Percentiles rank a stretch among this genome's conserved stretches.
These are phyloP conservation scores for Fusarium penzigii DNA, from an alignment of 2,329 filamentous ascomycete genomes.

Conservation along the genomic window DNA sequence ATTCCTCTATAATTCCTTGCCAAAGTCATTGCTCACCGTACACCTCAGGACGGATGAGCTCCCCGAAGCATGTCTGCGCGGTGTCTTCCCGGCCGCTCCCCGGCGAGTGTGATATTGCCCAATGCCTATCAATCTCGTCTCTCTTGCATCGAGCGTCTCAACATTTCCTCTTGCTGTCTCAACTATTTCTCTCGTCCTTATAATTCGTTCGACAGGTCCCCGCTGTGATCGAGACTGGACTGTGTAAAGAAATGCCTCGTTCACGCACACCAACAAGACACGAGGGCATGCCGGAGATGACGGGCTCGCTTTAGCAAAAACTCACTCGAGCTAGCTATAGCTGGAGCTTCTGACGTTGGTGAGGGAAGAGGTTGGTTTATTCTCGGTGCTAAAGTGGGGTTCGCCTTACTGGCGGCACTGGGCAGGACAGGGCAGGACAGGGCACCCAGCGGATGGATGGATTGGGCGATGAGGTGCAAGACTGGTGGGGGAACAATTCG, in stretches of 20 bases:
- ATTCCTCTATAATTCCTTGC: too few relatives aligned
- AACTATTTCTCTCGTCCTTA: background rate
- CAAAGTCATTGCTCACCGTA: conserved; percentile 20
- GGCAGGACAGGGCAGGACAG: conserved; percentile 6
- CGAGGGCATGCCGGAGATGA: conserved; percentile 12
- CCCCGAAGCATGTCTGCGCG: conserved; percentile 18
- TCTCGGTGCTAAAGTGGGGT: conserved; percentile 31
- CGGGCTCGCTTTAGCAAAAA: conserved; percentile 16
- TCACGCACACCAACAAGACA: conserved; percentile 16
- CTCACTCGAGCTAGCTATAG: conserved; percentile 29
- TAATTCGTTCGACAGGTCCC: background rate
- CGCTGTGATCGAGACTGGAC: background rate
- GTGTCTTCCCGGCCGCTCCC: conserved; percentile 25
- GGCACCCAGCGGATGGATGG: conserved; percentile 17
- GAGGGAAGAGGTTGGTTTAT: conserved; percentile 9
- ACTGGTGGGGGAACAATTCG: conserved; percentile 20
- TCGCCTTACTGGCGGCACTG: conserved; percentile 13
- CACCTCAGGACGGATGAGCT: conserved; percentile 24
- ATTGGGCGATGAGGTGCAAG: conserved; percentile 21
- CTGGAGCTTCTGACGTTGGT: conserved; percentile 25
- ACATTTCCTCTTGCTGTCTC: background rate
- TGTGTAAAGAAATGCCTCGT: conserved; percentile 10
- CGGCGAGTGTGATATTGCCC: conserved; percentile 17
- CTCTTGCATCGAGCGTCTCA: background rate
- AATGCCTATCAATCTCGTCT: background rate